Evolutionary conservation across 192 early-diverging fungal genomes (phyloP).

Genomic region (Dimargaris xerosporica): DNA sequence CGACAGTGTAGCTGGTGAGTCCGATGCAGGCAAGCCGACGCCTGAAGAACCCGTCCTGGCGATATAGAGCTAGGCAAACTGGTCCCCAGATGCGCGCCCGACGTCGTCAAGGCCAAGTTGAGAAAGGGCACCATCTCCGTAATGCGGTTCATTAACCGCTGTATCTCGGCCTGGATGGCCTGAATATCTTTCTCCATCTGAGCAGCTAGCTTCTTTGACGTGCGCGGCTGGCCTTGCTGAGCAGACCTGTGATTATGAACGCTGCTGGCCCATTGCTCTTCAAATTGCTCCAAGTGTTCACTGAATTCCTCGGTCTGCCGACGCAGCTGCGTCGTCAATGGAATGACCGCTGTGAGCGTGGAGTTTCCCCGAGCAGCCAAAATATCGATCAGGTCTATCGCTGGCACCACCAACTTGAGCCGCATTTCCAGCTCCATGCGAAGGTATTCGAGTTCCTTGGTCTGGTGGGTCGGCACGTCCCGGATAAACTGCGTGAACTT

Average conservation of each 20-base stretch:
- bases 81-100: constrained; percentile 28
- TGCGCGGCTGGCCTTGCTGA: background rate
- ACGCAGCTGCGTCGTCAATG: constrained; percentile 35
- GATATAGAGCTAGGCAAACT: constrained; percentile 28
- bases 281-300: constrained; percentile 15
- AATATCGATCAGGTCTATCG: constrained; percentile 50
- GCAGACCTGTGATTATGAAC: background rate
- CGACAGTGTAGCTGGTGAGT: constrained; percentile 10
- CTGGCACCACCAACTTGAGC: constrained; percentile 41
- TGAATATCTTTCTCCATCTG: constrained; percentile 4
- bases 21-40: constrained; percentile 24
- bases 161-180: constrained; percentile 13
- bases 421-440: constrained; percentile 31
- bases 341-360: constrained; percentile 35
- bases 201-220: background rate
- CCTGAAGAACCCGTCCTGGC: constrained; percentile 41
- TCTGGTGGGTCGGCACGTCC: background rate
- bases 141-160: constrained; percentile 22
- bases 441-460: constrained; percentile 20
- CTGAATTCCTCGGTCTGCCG: constrained; percentile 33
- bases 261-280: background rate
- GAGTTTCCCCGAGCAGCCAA: constrained; percentile 45
- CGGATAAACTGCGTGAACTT: constrained; percentile 4
- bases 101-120: constrained; percentile 33
- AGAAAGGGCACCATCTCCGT: constrained; percentile 36